These are phyloP conservation scores for Colletotrichum cereale DNA, from an alignment of 2,329 filamentous ascomycete genomes.

Conservation along the genomic window DNA sequence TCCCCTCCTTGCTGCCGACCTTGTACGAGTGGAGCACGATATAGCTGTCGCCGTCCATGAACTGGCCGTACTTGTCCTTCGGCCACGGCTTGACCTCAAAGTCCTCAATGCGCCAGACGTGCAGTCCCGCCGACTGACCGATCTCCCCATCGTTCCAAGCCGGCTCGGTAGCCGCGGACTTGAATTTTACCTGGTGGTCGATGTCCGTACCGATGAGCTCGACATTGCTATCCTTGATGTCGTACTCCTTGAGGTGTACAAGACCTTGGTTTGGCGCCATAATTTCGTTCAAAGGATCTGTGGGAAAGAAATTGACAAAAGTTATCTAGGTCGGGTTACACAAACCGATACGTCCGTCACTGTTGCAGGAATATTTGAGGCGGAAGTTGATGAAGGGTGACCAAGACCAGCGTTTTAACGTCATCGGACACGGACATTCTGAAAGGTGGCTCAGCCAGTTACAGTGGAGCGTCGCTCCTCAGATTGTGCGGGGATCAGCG, in stretches of 20 bases:
- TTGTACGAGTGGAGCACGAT: conserved; percentile 73
- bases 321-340: neutral
- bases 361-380: neutral
- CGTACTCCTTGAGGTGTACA: conserved; percentile 73
- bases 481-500: conserved; percentile 38
- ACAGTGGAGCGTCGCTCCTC: conserved; percentile 30
- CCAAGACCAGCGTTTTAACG: conserved; percentile 27
- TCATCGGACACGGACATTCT: conserved; percentile 29
- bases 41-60: conserved; percentile 77
- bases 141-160: conserved; percentile 73
- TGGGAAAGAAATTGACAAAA: neutral
- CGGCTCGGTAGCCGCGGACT: conserved; percentile 73
- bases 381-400: neutral
- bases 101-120: conserved; percentile 76
- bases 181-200: conserved; percentile 77
- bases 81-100: conserved; percentile 75
- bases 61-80: conserved; percentile 66
- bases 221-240: conserved; percentile 77
- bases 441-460: conserved; percentile 29
- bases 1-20: conserved; percentile 57
- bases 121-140: conserved; percentile 65
- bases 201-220: conserved; percentile 73
- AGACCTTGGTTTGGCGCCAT: conserved; percentile 74
- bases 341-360: neutral
- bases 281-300: neutral